Evolutionary conservation across 305 asterid species (phyloP), one percentile per base, ranked within the genome.

Genomic region (Caryopteris hybrid): DNA sequence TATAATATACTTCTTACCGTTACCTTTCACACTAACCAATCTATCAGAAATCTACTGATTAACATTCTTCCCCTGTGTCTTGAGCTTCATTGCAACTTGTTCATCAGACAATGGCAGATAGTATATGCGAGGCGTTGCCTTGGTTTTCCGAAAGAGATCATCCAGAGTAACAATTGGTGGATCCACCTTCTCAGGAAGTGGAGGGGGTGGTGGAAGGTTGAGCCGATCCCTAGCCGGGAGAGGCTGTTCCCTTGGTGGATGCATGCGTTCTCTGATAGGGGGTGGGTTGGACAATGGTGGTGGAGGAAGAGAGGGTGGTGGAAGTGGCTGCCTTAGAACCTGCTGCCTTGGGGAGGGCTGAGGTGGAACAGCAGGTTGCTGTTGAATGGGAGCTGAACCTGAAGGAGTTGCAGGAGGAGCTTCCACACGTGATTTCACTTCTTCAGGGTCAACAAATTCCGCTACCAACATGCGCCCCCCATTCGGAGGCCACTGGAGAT

Each of bases 401-500:
- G 61, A 72, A 2, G 95, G 85, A 47, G 87, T 68, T 22, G 70
- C 71, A 1, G 68, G 80, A 12, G 91, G 90, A 68, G 87, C 84
- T 80, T 83, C 96, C 4, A 77, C 33, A 1, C 78, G 90, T 5
- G 73, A 69, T 81, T 86, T 86, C 22, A 92, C 98, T 72, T 89
- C 98, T 72, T 79, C 83, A 41, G 92, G 88, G 34, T 92, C 92
- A 17, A 89, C 98, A 79, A 87, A 91, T 65, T 91, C 96, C 3
- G 93, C 98, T 43, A 80, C 76, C 84, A 91, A 74, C 20, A 73
- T 43, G 61, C 88, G 94, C 0, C 96, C 98, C 9, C 92, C 96
- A 43, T 92, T 86, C n/a, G 85, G 42, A 16, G 98, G 98, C 98
- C 98, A 92, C 71, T 89, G 96, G 77, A 89, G 83, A 77, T 89